These are phyloP conservation scores for Excoecaria cochinchinensis DNA, from an alignment of 345 rosid genomes.

Conservation along the genomic window DNA sequence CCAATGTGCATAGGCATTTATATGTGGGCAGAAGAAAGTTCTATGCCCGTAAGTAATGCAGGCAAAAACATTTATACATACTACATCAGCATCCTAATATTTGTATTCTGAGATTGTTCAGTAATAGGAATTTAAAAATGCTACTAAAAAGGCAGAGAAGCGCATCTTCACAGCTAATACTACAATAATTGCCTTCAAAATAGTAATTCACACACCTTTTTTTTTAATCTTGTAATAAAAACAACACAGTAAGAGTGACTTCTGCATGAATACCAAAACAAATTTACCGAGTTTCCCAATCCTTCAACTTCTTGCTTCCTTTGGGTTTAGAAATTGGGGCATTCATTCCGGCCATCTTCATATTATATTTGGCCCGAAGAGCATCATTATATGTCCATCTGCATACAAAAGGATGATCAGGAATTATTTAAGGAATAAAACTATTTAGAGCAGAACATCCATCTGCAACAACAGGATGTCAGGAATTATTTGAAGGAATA, in stretches of 20 bases:
- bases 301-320: conserved; percentile 82
- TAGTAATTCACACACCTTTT: neutral
- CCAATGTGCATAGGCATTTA: neutral
- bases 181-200: neutral
- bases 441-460: conserved; percentile 8
- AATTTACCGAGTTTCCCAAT: conserved; percentile 40
- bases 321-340: conserved; percentile 59
- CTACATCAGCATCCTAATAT: too few relatives aligned
- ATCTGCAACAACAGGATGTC: conserved; percentile 37
- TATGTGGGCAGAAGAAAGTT: too few relatives aligned
- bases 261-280: neutral
- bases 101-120: neutral
- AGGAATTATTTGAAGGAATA: neutral
- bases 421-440: neutral
- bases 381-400: conserved; percentile 72
- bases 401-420: conserved; percentile 18
- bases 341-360: conserved; percentile 75
- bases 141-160: neutral
- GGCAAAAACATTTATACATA: too few relatives aligned
- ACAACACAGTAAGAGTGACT: neutral
- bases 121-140: neutral
- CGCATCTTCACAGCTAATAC: neutral
- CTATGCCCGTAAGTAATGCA: too few relatives aligned
- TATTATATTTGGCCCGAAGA: conserved; percentile 70
- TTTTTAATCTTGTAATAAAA: neutral